Evolutionary conservation across 2,329 filamentous ascomycete species (phyloP).

Genomic region (Daldinia sp.): DNA sequence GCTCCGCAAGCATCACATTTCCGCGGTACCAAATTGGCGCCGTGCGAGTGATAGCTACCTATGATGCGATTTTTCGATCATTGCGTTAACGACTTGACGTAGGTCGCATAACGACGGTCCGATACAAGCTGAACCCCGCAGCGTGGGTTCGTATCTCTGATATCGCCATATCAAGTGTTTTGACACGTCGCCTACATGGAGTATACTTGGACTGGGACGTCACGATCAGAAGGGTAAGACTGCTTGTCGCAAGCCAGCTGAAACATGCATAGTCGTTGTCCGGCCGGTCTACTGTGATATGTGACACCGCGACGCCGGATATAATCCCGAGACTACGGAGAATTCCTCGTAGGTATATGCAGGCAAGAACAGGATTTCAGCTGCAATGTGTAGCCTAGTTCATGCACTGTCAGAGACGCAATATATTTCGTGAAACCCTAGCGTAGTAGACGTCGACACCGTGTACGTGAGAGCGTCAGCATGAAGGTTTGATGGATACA

Average conservation of each 20-base stretch:
- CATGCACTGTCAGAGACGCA: not conserved
- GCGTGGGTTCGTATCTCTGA: not conserved
- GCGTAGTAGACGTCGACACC: not conserved
- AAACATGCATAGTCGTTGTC: not conserved
- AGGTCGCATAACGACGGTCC: not conserved
- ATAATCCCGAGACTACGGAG: not conserved
- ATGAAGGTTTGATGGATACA: not conserved
- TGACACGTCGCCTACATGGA: not conserved
- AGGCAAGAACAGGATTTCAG: not conserved
- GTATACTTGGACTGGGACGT: not conserved
- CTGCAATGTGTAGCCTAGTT: not conserved
- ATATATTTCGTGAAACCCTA: not conserved
- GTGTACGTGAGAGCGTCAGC: not conserved
- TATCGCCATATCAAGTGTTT: not conserved
- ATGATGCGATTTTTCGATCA: not conserved
- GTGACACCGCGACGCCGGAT: not conserved
- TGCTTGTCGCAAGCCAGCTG: not conserved
- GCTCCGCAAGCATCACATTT: not conserved
- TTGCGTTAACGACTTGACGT: not conserved
- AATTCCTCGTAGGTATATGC: not conserved
- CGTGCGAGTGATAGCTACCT: not conserved
- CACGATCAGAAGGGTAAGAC: not conserved
- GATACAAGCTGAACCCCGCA: conserved; percentile 5
- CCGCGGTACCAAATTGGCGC: not conserved
- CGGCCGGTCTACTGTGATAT: not conserved